phyloP scores from a whole-genome alignment of 2,329 filamentous ascomycete species.

The Hymenoscyphus fraxineus region DNA sequence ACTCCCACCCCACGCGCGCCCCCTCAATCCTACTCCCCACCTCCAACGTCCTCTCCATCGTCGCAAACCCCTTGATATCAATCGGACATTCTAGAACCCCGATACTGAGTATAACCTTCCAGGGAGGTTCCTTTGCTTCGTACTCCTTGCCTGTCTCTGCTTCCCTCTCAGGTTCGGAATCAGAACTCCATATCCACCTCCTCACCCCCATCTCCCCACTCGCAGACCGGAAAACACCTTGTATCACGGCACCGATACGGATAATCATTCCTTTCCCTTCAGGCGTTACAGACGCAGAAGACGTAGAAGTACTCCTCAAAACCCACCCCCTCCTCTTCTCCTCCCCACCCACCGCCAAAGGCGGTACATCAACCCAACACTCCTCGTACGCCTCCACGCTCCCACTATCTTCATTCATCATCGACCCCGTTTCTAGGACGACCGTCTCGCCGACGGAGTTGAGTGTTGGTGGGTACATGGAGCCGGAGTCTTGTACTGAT shows the following conservation, averaged over 20 bases:
- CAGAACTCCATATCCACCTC: conserved; percentile 19
- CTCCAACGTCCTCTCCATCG: conserved; percentile 6
- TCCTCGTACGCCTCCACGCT: conserved; percentile 33
- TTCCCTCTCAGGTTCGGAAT: too few relatives aligned
- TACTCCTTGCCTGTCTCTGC: too few relatives aligned
- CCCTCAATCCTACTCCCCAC: conserved; percentile 4
- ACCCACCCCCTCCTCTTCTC: conserved; percentile 22
- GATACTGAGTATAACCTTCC: conserved; percentile 6
- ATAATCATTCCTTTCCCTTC: conserved; percentile 19
- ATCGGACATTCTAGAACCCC: conserved; percentile 5
- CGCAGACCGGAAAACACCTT: conserved; percentile 22
- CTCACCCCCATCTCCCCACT: conserved; percentile 17
- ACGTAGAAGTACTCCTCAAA: conserved; percentile 7
- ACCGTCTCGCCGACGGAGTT: conserved; percentile 17
- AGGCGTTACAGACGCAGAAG: neutral
- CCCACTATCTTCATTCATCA: conserved; percentile 31
- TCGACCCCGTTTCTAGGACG: conserved; percentile 32
- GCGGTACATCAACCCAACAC: conserved; percentile 33
- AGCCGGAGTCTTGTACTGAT: conserved; percentile 32
- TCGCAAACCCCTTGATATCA: neutral
- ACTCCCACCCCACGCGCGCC: conserved; percentile 17
- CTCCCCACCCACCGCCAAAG: conserved; percentile 6
- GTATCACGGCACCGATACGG: conserved; percentile 22
- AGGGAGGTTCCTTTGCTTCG: conserved; percentile 1
- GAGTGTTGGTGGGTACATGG: conserved; percentile 26